Evolutionary conservation across 768 basidiomycete species (phyloP).

Genomic region (Rhodotorula babjevae): DNA sequence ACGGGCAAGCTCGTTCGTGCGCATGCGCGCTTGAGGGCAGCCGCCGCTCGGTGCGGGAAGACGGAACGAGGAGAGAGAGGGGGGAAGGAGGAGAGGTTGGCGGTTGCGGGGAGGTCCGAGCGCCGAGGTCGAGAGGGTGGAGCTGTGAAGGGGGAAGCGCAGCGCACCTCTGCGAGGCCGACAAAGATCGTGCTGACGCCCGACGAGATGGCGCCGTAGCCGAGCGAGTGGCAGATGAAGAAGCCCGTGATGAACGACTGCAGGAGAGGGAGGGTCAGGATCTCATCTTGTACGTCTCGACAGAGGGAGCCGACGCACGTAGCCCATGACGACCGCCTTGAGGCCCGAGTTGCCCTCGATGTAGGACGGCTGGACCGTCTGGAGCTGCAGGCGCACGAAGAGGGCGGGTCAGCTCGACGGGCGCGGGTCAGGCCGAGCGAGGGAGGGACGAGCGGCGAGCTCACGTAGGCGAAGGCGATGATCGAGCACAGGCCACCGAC

Average conservation of each 20-base stretch:
- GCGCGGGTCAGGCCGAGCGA: neutral
- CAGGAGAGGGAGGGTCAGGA: neutral
- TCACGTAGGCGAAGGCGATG: constrained; percentile 38
- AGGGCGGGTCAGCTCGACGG: neutral
- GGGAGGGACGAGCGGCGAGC: neutral
- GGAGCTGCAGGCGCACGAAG: constrained; percentile 6
- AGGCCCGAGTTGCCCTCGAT: constrained; percentile 17
- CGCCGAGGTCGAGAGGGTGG: no score
- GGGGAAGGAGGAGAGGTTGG: neutral
- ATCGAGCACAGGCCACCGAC: constrained; percentile 34
- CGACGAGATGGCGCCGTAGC: constrained; percentile 26
- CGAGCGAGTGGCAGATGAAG: constrained; percentile 41
- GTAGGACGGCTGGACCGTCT: constrained; percentile 30
- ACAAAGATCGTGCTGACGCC: constrained; percentile 37
- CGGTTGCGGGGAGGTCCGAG: no score
- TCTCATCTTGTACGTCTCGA: neutral
- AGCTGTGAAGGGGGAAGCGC: no score
- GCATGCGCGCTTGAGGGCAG: no score
- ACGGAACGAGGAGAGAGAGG: neutral
- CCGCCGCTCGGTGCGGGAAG: no score
- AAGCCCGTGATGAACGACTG: constrained; percentile 42
- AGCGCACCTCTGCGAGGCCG: constrained; percentile 10
- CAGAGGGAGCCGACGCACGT: neutral
- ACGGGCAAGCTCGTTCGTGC: neutral
- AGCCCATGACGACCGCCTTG: constrained; percentile 11